A percentile compares a stretch with the other conserved stretches of the same genome.
These are phyloP conservation scores for Penicillium samsonianum DNA, from an alignment of 495 filamentous ascomycete genomes.

Conservation along the genomic window DNA sequence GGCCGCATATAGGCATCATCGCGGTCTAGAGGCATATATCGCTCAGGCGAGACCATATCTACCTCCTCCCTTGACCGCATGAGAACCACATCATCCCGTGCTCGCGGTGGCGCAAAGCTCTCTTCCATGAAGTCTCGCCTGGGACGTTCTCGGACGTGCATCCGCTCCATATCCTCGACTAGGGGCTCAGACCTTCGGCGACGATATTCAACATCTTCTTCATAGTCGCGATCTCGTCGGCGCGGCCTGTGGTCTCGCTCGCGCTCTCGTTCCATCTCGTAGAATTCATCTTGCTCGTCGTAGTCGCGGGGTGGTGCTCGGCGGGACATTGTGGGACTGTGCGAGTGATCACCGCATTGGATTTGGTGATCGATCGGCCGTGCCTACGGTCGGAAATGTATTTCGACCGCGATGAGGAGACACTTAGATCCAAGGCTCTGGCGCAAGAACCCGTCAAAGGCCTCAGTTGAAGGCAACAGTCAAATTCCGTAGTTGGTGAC, in stretches of 20 bases:
- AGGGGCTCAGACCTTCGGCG: slow-evolving; percentile 32
- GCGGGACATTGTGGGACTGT: slow-evolving; percentile 36
- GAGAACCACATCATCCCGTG: slow-evolving; percentile 24
- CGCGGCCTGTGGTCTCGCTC: slow-evolving; percentile 21
- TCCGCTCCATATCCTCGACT: slow-evolving; percentile 36
- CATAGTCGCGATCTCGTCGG: slow-evolving; percentile 24
- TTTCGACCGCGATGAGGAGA: background rate
- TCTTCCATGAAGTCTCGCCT: slow-evolving; percentile 33
- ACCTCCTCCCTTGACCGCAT: slow-evolving; percentile 28
- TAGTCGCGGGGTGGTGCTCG: slow-evolving; percentile 34
- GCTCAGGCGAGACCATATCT: slow-evolving; percentile 22
- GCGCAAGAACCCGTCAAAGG: background rate
- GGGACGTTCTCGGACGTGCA: slow-evolving; percentile 31
- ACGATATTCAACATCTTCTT: slow-evolving; percentile 27
- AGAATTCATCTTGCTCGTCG: slow-evolving; percentile 32
- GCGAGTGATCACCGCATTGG: slow-evolving; percentile 10
- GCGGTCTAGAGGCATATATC: slow-evolving; percentile 27
- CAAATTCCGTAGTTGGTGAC: background rate
- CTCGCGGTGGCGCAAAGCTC: slow-evolving; percentile 19
- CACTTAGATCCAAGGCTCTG: background rate
- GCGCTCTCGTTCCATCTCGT: slow-evolving; percentile 32
- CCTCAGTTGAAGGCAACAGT: background rate
- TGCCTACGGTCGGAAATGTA: background rate
- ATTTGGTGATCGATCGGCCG: background rate
- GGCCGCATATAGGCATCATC: slow-evolving; percentile 33